These are phyloP conservation scores for Dinochytrium kinnereticum DNA, from an alignment of 371 early-diverging fungal species.

Conservation along the genomic window DNA sequence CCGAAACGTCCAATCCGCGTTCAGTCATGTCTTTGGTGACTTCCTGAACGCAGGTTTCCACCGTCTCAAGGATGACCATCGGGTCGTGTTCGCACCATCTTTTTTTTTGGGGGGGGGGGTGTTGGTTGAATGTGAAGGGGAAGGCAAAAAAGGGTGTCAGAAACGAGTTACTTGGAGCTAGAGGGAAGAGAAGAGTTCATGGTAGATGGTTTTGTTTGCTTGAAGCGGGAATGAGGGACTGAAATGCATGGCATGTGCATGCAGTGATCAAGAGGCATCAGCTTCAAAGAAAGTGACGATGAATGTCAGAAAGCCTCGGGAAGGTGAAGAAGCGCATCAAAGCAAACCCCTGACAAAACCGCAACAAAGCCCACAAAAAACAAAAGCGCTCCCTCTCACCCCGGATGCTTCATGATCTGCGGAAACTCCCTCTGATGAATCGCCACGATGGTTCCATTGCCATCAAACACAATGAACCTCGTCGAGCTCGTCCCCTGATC, in stretches of 20 bases:
- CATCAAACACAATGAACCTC: slow-evolving; percentile 92
- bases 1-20: slow-evolving; percentile 58
- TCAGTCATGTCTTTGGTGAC: slow-evolving; percentile 69
- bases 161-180: background rate
- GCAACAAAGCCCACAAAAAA: background rate
- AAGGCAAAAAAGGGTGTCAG: background rate
- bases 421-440: slow-evolving; percentile 84
- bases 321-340: too few species aligned
- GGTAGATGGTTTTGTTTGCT: too few species aligned
- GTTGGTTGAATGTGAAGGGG: background rate
- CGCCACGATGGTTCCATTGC: slow-evolving; percentile 72
- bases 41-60: slow-evolving; percentile 71
- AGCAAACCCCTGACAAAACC: too few species aligned
- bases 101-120: background rate
- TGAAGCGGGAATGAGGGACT: too few species aligned
- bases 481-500: slow-evolving; percentile 96
- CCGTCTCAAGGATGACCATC: slow-evolving; percentile 72
- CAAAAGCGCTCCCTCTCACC: slow-evolving; percentile 64
- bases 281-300: too few species aligned
- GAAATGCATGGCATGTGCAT: too few species aligned
- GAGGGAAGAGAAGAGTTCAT: background rate
- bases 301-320: too few species aligned
- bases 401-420: slow-evolving; percentile 79
- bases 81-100: slow-evolving; percentile 95
- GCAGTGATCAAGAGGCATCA: too few species aligned